These are phyloP conservation scores for Fusarium burgessii DNA, from an alignment of 2,329 filamentous ascomycete species.

Conservation along the genomic window DNA sequence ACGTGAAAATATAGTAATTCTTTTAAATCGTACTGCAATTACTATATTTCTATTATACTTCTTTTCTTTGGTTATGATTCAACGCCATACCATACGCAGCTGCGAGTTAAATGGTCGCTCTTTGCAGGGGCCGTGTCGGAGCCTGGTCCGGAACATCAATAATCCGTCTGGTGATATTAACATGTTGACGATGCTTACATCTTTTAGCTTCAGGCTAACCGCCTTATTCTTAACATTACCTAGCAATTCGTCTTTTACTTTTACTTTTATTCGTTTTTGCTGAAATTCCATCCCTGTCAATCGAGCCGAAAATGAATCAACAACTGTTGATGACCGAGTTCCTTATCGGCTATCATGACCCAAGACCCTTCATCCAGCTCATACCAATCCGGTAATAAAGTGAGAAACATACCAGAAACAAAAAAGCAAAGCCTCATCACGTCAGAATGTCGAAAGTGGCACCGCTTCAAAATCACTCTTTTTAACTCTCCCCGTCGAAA, in stretches of 20 bases:
- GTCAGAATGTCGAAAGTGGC: not conserved
- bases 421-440: not conserved
- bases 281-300: not conserved
- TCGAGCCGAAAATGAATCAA: not conserved
- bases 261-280: too few species aligned
- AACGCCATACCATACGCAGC: fast-evolving
- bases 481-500: constrained; percentile 10
- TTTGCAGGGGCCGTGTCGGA: fast-evolving
- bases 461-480: not conserved
- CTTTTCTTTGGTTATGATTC: fast-evolving
- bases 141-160: not conserved
- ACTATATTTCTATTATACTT: too few species aligned
- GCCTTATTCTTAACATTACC: too few species aligned
- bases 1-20: too few species aligned
- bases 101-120: fast-evolving
- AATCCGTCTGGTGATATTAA: too few species aligned
- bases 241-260: too few species aligned
- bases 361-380: not conserved
- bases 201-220: not conserved
- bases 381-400: not conserved
- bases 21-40: too few species aligned
- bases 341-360: not conserved
- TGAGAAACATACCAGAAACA: not conserved
- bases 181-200: not conserved
- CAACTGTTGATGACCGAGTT: not conserved